Base-by-base conservation (phyloP, 306 rosid genomes). In the Glycine soja region DNA sequence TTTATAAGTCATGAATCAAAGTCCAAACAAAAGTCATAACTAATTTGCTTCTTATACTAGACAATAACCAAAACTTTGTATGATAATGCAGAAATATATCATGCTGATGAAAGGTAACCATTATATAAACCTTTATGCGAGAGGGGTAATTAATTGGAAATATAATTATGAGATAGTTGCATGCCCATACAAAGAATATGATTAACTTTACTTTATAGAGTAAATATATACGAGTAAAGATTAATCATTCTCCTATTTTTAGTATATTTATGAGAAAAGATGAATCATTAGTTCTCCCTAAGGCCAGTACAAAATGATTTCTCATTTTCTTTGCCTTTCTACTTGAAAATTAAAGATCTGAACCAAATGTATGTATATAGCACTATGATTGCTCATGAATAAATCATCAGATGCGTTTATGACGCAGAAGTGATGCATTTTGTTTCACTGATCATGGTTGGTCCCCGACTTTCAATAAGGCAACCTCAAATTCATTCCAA, bases 101-200 rank as follows among this genome's bases (percentile, higher is more conserved):
- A 46, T 62, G 36, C 40, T n/a, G 54, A 46, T 69, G 36, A 79
- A 74, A 79, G 81, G 19, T 68, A 59, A 68, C 13, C 36, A 80
- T 80, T 75, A 80, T 70, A 52, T 56, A 67, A 58, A 7, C 53
- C 14, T 67, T 46, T 66, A 10, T 36, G 24, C 4, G 18, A 61
- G 51, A 1, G 24, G 11, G 30, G 30, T 24, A 24, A 24, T 24
- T 67, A 70, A 51, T 63, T 42, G 24, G 16, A 54, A 63, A 10
- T 47, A 52, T 54, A 80, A 69, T 69, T 12, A 79, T 11, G 40
- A 0, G 18, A 72, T 10, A n/a, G 69, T 16, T 15, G 63, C 56
- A 74, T 59, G 38, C 9, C 51, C 63, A 32, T 59, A 1, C 30
- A 24, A 18, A 0, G 54, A 47, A 9, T 40, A 42, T 61, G 50